Evolutionary conservation across 2,329 filamentous ascomycete genomes (phyloP).

Genomic region (Phaeosphaeria sp.): DNA sequence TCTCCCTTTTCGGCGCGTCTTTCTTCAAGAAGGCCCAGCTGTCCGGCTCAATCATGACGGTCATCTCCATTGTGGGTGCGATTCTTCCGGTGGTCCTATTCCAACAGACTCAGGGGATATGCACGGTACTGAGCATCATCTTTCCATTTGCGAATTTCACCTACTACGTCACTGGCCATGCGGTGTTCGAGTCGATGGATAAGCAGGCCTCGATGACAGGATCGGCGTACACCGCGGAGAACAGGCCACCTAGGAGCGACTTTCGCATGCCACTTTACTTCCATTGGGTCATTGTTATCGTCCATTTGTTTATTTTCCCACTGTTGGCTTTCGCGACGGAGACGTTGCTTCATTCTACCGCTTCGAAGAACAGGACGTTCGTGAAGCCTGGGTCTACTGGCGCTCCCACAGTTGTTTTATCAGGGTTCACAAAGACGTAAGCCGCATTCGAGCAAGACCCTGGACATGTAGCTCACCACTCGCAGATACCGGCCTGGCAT

Average conservation of each 20-base stretch:
- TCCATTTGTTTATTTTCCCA: slow-evolving; percentile 32
- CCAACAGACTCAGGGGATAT: slow-evolving; percentile 12
- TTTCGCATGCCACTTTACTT: slow-evolving; percentile 27
- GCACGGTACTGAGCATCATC: slow-evolving; percentile 25
- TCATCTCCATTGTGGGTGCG: slow-evolving; percentile 26
- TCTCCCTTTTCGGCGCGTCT: slow-evolving; percentile 30
- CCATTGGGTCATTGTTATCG: slow-evolving; percentile 26
- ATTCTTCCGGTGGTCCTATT: slow-evolving; percentile 28
- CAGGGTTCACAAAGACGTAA: slow-evolving; percentile 29
- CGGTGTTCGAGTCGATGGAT: slow-evolving; percentile 20
- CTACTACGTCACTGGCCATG: slow-evolving; percentile 33
- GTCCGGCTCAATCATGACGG: slow-evolving; percentile 30
- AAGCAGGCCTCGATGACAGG: slow-evolving; percentile 20
- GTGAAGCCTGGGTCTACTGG: slow-evolving; percentile 4
- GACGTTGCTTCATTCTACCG: slow-evolving; percentile 26
- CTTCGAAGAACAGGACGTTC: slow-evolving; percentile 45
- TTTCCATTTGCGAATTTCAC: slow-evolving; percentile 32
- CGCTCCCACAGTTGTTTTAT: slow-evolving; percentile 50
- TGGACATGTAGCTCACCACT: slow-evolving; percentile 1
- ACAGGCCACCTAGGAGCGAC: neutral
- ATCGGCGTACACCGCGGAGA: slow-evolving; percentile 4
- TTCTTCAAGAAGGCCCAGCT: slow-evolving; percentile 37
- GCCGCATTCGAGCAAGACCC: neutral
- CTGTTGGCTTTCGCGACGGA: slow-evolving; percentile 28
- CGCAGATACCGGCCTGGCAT: slow-evolving; percentile 20